These are phyloP conservation scores for Ceriops zippeliana DNA, from an alignment of 345 rosid species.

Conservation along the genomic window DNA sequence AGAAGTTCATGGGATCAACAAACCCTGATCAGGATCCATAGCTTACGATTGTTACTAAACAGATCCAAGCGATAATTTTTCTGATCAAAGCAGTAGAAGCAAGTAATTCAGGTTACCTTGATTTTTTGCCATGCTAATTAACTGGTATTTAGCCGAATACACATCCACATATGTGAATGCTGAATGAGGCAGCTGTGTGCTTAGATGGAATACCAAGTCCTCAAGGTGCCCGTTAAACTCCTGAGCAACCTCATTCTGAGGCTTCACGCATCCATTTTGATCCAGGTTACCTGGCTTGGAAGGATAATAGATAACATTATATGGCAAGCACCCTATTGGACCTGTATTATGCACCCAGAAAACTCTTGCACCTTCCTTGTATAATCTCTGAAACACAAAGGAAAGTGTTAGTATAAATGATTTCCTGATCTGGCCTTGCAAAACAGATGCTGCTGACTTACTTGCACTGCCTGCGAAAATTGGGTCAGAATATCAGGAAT, in stretches of 20 bases:
- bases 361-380: constrained; percentile 66
- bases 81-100: too few species aligned
- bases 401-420: neutral
- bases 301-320: constrained; percentile 26
- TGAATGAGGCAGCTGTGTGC: constrained; percentile 41
- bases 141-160: constrained; percentile 54
- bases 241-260: constrained; percentile 53
- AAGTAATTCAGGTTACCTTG: constrained; percentile 38
- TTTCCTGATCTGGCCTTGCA: neutral
- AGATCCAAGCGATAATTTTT: neutral
- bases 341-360: constrained; percentile 85
- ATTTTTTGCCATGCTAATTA: constrained; percentile 43
- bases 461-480: constrained; percentile 48
- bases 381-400: constrained; percentile 42
- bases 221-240: constrained; percentile 71
- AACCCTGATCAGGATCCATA: constrained; percentile 44
- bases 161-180: constrained; percentile 61
- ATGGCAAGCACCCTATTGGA: constrained; percentile 74
- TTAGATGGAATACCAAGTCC: constrained; percentile 35
- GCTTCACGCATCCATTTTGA: constrained; percentile 52
- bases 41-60: neutral
- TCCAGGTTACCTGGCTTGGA: constrained; percentile 39
- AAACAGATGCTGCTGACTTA: constrained; percentile 16
- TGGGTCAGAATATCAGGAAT: constrained; percentile 48
- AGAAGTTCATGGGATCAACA: constrained; percentile 55